Evolutionary conservation across 495 filamentous ascomycete species (phyloP).

Genomic region (Daldinia concentrica): DNA sequence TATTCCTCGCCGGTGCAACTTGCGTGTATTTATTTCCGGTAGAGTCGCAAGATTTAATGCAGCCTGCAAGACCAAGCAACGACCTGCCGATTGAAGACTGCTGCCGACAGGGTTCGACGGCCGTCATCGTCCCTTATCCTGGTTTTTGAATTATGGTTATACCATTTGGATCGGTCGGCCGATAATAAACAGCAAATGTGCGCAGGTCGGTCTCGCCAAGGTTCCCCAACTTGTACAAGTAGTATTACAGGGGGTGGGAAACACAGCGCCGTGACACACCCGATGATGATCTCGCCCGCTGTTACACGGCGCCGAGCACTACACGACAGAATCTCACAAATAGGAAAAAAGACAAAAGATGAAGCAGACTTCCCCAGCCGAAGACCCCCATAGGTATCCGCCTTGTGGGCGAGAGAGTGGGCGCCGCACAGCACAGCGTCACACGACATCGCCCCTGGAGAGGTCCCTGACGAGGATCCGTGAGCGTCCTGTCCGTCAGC

Average conservation of each 20-base stretch:
- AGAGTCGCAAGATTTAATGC: constrained; percentile 43
- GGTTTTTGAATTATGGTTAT: constrained; percentile 31
- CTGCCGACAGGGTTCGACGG: constrained; percentile 37
- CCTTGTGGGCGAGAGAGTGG: constrained; percentile 11
- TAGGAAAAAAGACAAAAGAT: constrained; percentile 19
- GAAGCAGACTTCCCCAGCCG: constrained; percentile 26
- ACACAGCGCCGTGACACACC: constrained; percentile 25
- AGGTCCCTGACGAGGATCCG: constrained; percentile 36
- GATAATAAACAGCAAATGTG: constrained; percentile 28
- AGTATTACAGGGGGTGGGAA: constrained; percentile 19
- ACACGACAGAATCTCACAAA: constrained; percentile 31
- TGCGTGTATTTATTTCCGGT: constrained; percentile 32
- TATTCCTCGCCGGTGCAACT: constrained; percentile 30
- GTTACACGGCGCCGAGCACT: constrained; percentile 29
- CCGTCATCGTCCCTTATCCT: constrained; percentile 28
- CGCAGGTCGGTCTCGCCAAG: constrained; percentile 34
- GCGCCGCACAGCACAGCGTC: constrained; percentile 33
- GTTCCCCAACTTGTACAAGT: constrained; percentile 24
- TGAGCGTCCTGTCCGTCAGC: constrained; percentile 30
- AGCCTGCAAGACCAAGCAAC: constrained; percentile 32
- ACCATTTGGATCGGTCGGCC: constrained; percentile 25
- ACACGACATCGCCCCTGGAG: constrained; percentile 38
- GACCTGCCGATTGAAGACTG: constrained; percentile 45
- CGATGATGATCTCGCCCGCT: constrained; percentile 36
- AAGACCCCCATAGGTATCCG: constrained; percentile 8